A percentile compares a stretch with the other conserved stretches of the same genome.
phyloP scores from a whole-genome alignment of 2,329 filamentous ascomycete species.

The Colletotrichum musicola region DNA sequence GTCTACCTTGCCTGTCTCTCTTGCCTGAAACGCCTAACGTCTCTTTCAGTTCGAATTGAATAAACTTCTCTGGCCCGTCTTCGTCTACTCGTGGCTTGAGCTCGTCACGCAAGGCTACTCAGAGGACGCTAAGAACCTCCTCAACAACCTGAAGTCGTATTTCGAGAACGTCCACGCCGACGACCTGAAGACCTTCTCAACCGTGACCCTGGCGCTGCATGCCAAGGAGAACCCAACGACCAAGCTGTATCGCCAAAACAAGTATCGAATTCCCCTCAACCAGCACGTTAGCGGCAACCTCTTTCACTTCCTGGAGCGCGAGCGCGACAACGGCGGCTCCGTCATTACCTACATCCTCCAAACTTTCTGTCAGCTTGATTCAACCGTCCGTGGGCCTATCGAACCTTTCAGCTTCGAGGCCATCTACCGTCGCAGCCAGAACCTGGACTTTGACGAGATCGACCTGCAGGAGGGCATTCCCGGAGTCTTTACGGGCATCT shows the following conservation, averaged over 20 bases:
- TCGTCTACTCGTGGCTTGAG: constrained; percentile 91
- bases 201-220: constrained; percentile 82
- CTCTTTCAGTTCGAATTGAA: constrained; percentile 79
- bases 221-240: constrained; percentile 81
- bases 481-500: constrained; percentile 71
- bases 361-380: constrained; percentile 68
- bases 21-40: constrained; percentile 37
- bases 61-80: constrained; percentile 91
- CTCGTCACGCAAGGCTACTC: constrained; percentile 79
- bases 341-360: constrained; percentile 82
- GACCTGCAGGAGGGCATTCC: constrained; percentile 76
- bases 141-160: constrained; percentile 72
- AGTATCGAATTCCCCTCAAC: constrained; percentile 91
- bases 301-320: constrained; percentile 90
- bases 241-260: constrained; percentile 85
- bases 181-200: constrained; percentile 81
- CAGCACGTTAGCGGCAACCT: constrained; percentile 85
- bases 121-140: constrained; percentile 80
- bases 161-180: constrained; percentile 86
- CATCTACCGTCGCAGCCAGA: constrained; percentile 68
- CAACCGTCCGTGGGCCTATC: constrained; percentile 71
- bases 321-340: constrained; percentile 82
- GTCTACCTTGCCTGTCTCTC: constrained; percentile 23
- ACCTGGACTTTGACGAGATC: constrained; percentile 72
- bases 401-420: constrained; percentile 74